These are phyloP conservation scores for Pelargonium nanum DNA, from an alignment of 345 rosid species.

Conservation along the genomic window DNA sequence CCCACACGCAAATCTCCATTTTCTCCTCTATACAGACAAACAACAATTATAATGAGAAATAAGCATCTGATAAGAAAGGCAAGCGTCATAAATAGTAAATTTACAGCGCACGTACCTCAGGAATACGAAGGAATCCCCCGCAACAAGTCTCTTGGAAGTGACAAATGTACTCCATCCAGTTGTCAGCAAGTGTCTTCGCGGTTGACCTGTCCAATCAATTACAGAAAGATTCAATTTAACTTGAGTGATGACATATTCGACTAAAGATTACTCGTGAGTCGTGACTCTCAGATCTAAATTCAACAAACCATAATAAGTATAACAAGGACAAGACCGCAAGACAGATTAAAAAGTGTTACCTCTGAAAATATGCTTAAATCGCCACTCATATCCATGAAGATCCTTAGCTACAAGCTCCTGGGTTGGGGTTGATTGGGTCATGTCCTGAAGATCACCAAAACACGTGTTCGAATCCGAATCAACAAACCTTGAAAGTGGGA, in stretches of 20 bases:
- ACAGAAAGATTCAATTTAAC: neutral
- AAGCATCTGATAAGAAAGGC: neutral
- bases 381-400: constrained; percentile 90
- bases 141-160: constrained; percentile 72
- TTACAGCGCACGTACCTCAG: constrained; percentile 39
- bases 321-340: neutral
- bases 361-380: constrained; percentile 86
- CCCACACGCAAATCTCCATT: constrained; percentile 74
- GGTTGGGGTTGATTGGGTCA: constrained; percentile 77
- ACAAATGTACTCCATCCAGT: constrained; percentile 98
- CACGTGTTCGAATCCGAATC: neutral
- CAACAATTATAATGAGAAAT: neutral
- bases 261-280: too few species aligned
- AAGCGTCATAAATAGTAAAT: constrained; percentile 5
- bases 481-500: neutral
- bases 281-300: neutral
- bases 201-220: constrained; percentile 51
- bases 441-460: constrained; percentile 43
- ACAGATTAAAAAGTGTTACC: constrained; percentile 26
- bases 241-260: neutral
- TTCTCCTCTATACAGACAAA: constrained; percentile 41
- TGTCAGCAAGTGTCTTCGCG: constrained; percentile 84
- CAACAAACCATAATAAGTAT: too few species aligned
- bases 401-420: constrained; percentile 87
- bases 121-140: constrained; percentile 85